Evolutionary conservation across 192 early-diverging fungal species (phyloP).

Genomic region (Thamnidium elegans): DNA sequence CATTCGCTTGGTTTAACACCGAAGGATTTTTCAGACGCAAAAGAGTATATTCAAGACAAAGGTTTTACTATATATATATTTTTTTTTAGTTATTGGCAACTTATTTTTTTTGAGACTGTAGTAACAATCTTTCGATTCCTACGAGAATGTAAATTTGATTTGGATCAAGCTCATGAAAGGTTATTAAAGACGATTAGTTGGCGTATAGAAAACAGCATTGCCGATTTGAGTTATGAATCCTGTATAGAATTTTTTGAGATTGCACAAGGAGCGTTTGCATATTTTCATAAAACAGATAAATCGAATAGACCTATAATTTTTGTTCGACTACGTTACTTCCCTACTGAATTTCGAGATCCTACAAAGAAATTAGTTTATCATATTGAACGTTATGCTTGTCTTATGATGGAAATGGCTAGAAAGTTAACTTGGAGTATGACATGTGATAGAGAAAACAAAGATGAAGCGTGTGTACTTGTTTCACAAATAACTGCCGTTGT

Average conservation of each 20-base stretch:
- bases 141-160: conserved; percentile 21
- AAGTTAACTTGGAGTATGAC: conserved; percentile 37
- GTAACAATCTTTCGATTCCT: conserved; percentile 44
- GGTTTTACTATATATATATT: too few species aligned
- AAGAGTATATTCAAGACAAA: not conserved
- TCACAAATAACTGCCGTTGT: conserved; percentile 25
- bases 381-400: conserved; percentile 34
- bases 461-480: conserved; percentile 10
- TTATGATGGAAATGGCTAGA: conserved; percentile 39
- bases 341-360: conserved; percentile 13
- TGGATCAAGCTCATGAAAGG: conserved; percentile 18
- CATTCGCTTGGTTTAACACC: too few species aligned
- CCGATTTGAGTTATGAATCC: conserved; percentile 14
- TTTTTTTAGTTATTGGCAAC: not conserved
- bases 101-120: conserved; percentile 4
- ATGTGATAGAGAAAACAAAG: conserved; percentile 13
- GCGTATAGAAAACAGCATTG: conserved; percentile 33
- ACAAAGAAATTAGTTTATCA: conserved; percentile 13
- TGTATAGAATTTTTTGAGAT: conserved; percentile 23
- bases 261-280: conserved; percentile 26
- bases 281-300: conserved; percentile 35
- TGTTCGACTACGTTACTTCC: conserved; percentile 30
- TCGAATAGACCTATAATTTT: conserved; percentile 31
- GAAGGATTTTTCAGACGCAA: not conserved
- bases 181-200: conserved; percentile 34